Evolutionary conservation across 352 stramenopile species (phyloP), one percentile per base, ranked within the genome.

Genomic region (Phytopythium delawarense): DNA sequence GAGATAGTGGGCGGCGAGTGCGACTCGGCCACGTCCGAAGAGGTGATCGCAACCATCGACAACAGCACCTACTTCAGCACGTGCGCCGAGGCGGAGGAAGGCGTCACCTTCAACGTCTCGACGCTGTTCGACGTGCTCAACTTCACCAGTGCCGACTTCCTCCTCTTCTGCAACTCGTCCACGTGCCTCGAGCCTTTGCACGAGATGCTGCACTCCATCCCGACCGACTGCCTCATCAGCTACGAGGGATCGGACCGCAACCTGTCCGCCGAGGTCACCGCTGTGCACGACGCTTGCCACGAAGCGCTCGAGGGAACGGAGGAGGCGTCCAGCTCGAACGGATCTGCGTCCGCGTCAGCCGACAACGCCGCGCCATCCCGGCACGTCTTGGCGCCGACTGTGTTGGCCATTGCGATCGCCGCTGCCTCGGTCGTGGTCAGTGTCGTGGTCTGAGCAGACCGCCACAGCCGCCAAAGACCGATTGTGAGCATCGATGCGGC

Each of bases 131-230:
- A 81, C 50, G 74, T 73, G 28, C 58, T 70, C 12, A 79, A 87
- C 52, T 77, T 90, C 50, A 75, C 68, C 32, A 42, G 59, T 32
- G 11, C 62, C 15, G 74, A 88, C 21, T 76, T 90, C n/a, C 16
- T 84, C 28, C 59, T 60, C 52, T 88, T 84, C 59, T 89, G 81
- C 67, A 74, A 79, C 57, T 84, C 76, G 55, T 76, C 67, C 8
- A 67, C 58, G 21, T 90, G 81, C 57, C 72, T 90, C 39, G 69
- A 74, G 30, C 81, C 81, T 7, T 25, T 90, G 21, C 81, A 90
- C 67, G 68, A 66, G 51, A 53, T 85, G 25, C 70, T 88, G 63
- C 57, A 65, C 23, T 62, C 65, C 2, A 51, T 75, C 32, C 72
- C 74, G 37, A 70, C 54, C 0, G 70, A 77, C 62, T 88, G 78